Base-by-base conservation (phyloP, 768 basidiomycete species). In the Sporobolomyces phaffii region DNA sequence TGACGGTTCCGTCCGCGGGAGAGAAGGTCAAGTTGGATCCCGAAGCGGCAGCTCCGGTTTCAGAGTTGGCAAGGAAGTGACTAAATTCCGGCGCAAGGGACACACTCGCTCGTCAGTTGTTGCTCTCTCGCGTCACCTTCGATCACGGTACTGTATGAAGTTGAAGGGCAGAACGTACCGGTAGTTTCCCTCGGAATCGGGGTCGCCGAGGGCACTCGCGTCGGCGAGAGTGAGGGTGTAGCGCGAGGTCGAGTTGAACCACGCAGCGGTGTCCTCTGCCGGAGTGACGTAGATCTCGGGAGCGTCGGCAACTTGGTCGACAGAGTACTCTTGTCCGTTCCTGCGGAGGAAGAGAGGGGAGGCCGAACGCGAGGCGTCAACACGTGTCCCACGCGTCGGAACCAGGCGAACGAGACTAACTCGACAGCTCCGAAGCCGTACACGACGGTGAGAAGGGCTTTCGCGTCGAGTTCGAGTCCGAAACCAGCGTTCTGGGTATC, bases 161-260 rank as follows among this genome's bases (percentile, higher is more conserved):
- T 24, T 29, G 1, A 7, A 22, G 5, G n/a, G 31, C 5, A 24
- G 29, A 15, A 10, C 60, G 41, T 18, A 54, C 62, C 56, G 62
- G 63, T 69, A 69, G 68, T 69, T 69, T 38, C 70, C 70, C 59
- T 64, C 62, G 15, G 58, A 1, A 54, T 72, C 64, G 17, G 69
- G 60, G 63, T 68, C 63, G 10, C 66, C 70, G 22, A 72, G 67
- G 10, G 66, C 61, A 3, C 63, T 61, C 9, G 70, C 70, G 24
- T 72, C 70, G 45, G 70, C 66, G 29, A 72, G 63, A 1, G 40
- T 58, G 40, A 72, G 33, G 1, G 70, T 72, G 66, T 72, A 72
- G 18, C 20, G 26, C 15, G 52, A 26, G 7, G 47, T 28, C 26
- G 28, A 24, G 65, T 66, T 62, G 62, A 67, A 71, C 53, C 47